Percentiles rank a stretch among this genome's conserved stretches.
Evolutionary conservation across 306 rosid species (phyloP).

Genomic region (Quercus engelmannii): DNA sequence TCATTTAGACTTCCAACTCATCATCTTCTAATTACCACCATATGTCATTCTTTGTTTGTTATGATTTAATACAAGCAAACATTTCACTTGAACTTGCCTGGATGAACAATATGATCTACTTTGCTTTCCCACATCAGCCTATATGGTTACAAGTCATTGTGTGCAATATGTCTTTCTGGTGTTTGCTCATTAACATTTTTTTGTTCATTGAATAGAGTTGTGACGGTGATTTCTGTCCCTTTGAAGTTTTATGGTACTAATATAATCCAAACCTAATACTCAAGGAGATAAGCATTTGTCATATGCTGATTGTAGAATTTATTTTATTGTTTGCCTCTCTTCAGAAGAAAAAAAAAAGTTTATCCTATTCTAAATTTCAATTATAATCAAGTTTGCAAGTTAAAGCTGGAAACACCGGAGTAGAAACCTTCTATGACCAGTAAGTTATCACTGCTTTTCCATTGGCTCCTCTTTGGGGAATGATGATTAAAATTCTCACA

Average conservation of each 20-base stretch:
- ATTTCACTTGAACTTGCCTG: no score
- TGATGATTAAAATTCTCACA: constrained; percentile 37
- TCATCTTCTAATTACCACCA: no score
- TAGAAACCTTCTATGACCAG: constrained; percentile 31
- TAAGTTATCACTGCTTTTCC: constrained; percentile 44
- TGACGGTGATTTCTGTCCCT: constrained; percentile 68
- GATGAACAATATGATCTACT: no score
- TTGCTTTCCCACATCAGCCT: no score
- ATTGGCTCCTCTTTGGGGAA: constrained; percentile 47
- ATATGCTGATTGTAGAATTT: not conserved
- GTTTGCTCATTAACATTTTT: constrained; percentile 8
- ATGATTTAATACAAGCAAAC: no score
- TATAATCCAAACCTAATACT: constrained; percentile 15
- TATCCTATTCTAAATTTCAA: constrained; percentile 65
- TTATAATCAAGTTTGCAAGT: constrained; percentile 49
- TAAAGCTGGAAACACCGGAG: constrained; percentile 20
- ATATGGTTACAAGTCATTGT: constrained; percentile 1
- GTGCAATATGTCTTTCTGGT: not conserved
- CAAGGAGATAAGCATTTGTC: not conserved
- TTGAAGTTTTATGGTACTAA: constrained; percentile 70
- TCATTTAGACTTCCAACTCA: no score
- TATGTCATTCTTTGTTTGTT: no score
- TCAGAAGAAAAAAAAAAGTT: constrained; percentile 54
- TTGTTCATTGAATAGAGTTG: constrained; percentile 58
- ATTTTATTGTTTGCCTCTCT: not conserved